phyloP scores from a whole-genome alignment of 768 basidiomycete genomes.

The Rossbeevera mucosa region DNA sequence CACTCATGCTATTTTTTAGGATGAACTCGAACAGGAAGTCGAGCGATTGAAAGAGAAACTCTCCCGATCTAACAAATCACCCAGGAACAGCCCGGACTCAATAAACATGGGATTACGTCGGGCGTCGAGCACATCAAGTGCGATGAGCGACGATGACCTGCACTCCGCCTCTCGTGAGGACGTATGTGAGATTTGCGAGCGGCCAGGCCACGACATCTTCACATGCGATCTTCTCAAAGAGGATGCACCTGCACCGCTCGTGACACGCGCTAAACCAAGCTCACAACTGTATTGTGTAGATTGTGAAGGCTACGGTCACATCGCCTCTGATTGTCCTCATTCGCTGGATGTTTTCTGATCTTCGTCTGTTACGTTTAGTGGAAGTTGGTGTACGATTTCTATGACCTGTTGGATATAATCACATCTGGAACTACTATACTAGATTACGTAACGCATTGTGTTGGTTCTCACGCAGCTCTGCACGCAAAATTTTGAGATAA shows the following conservation, averaged over 20 bases:
- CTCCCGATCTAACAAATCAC: conserved; percentile 52
- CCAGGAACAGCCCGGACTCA: conserved; percentile 42
- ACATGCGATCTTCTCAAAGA: conserved; percentile 72
- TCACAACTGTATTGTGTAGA: conserved; percentile 68
- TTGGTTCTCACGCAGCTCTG: conserved; percentile 19
- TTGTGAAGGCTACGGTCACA: conserved; percentile 77
- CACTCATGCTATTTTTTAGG: conserved; percentile 39
- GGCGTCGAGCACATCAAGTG: conserved; percentile 19
- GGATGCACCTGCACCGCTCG: conserved; percentile 34
- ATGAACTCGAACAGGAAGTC: conserved; percentile 83
- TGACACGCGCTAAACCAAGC: conserved; percentile 12
- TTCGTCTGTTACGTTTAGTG: conserved; percentile 4
- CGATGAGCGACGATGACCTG: conserved; percentile 22
- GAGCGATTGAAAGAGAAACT: conserved; percentile 73
- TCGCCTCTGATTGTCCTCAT: conserved; percentile 74
- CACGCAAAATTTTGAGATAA: conserved; percentile 24
- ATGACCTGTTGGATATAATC: conserved; percentile 14
- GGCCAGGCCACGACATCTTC: conserved; percentile 82
- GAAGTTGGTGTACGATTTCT: conserved; percentile 18
- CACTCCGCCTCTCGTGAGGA: conserved; percentile 30
- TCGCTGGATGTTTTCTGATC: conserved; percentile 82
- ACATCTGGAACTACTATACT: background rate
- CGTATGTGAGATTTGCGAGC: conserved; percentile 84
- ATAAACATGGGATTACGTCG: conserved; percentile 26
- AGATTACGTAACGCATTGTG: conserved; percentile 15